These are phyloP conservation scores for Didymella glomerata DNA, from an alignment of 2,329 filamentous ascomycete species.

Conservation along the genomic window DNA sequence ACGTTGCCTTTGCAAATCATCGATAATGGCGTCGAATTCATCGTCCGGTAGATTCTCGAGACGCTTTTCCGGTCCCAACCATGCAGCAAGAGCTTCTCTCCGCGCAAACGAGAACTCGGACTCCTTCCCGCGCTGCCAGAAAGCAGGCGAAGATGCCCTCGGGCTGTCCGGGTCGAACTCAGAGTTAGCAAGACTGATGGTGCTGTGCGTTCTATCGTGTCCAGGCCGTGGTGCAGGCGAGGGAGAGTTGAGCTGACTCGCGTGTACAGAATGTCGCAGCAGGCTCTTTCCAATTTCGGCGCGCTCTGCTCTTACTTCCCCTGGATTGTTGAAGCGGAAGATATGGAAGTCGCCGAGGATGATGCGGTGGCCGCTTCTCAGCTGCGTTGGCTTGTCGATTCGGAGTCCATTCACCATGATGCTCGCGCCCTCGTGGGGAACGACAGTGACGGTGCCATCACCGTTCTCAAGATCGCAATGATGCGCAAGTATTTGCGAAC, in stretches of 20 bases:
- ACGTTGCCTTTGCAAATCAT: constrained; percentile 88
- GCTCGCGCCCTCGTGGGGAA: constrained; percentile 88
- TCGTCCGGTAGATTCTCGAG: constrained; percentile 91
- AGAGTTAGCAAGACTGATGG: constrained; percentile 77
- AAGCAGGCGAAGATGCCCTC: constrained; percentile 80
- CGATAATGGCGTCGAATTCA: constrained; percentile 90
- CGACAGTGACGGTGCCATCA: constrained; percentile 90
- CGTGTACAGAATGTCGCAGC: constrained; percentile 79
- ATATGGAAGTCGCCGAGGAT: constrained; percentile 99
- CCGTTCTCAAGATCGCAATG: constrained; percentile 95
- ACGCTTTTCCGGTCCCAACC: constrained; percentile 89
- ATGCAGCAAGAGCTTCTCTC: constrained; percentile 89
- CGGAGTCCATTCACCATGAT: constrained; percentile 98
- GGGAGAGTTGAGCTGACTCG: constrained; percentile 70
- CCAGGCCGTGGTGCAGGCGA: constrained; percentile 68
- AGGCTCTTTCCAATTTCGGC: constrained; percentile 80
- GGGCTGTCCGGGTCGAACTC: constrained; percentile 77
- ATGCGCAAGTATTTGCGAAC: constrained; percentile 88
- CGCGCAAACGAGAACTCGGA: constrained; percentile 95
- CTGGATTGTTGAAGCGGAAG: constrained; percentile 96
- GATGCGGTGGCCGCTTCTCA: constrained; percentile 92
- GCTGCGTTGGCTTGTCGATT: constrained; percentile 81
- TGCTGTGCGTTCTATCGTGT: constrained; percentile 74
- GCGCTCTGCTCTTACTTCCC: constrained; percentile 91
- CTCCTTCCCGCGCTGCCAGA: constrained; percentile 73